Evolutionary conservation across 1,139 yeast species (phyloP), one percentile per base, ranked within the genome.

Genomic region (Candida tetrigidarum): DNA sequence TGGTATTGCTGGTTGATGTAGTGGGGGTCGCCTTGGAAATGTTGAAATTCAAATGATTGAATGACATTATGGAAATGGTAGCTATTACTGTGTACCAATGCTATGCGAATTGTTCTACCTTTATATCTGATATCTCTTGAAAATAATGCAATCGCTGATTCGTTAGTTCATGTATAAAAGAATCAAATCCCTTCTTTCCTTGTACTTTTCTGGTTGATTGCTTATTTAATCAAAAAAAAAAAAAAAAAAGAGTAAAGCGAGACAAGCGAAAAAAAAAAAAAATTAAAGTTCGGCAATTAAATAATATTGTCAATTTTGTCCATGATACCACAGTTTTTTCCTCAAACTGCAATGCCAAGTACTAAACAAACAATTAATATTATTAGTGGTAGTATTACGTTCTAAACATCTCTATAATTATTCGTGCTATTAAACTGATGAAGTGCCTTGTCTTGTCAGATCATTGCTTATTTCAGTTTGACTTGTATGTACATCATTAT

Each of bases 11-110:
- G 11, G 77, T 71, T 20, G 77, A 71, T 2, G 78, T 74, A 2
- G 79, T 74, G n/a, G 79, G 69, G 2, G 69, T 62, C 6, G 78
- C 57, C 53, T 74, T 74, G 39, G 72, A 58, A 15, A 71, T 60
- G 48, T 61, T 71, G 52, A 72, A 73, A n/a, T 66, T 63, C 42
- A 70, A 59, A 41, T 62, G 67, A 49, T 63, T 67, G 53, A 62
- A 66, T 16, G 72, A 57, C 73, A 67, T 68, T 23, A n/a, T 33
- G 35, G 14, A n/a, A n/a, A n/a, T 14, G 11, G 9, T 34, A 22
- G 28, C 15, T 9, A 20, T 14, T 11, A 5, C 27, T 12, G 18
- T 6, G 9, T n/a, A n/a, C n/a, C n/a, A n/a, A n/a, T n/a, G n/a
- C n/a, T 15, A 29, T 29, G 12, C 5, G 19, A 16, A 16, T 29